Conservation (phyloP, 2,329 filamentous ascomycete species). For the Fonsecaea multimorphosa region DNA sequence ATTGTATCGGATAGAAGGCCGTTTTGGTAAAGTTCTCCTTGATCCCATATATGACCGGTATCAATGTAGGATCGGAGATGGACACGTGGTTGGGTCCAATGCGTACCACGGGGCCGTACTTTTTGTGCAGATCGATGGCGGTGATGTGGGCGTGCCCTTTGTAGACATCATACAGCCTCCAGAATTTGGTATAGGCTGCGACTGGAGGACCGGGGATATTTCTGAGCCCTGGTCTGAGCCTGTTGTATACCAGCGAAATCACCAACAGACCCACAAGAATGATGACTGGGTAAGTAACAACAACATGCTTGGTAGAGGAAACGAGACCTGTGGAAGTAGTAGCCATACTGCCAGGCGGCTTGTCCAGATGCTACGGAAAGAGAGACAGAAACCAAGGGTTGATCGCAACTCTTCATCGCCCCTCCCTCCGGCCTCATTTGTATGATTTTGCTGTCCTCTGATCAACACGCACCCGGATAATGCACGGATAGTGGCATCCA, state of each 20-base stretch:
- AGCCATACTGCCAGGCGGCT: background rate
- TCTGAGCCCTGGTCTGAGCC: slow-evolving; percentile 11
- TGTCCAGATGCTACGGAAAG: background rate
- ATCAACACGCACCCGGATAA: background rate
- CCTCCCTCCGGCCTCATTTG: background rate
- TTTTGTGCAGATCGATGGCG: slow-evolving; percentile 69
- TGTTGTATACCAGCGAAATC: slow-evolving; percentile 11
- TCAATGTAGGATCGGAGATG: slow-evolving; percentile 68
- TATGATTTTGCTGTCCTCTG: background rate
- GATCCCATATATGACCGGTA: slow-evolving; percentile 35
- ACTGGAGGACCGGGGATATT: slow-evolving; percentile 68
- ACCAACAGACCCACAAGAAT: slow-evolving; percentile 4
- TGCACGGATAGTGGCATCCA: background rate
- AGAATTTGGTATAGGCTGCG: slow-evolving; percentile 74
- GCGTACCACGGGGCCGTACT: slow-evolving; percentile 75
- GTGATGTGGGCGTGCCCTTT: slow-evolving; percentile 69
- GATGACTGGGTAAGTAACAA: background rate
- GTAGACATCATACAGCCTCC: slow-evolving; percentile 74
- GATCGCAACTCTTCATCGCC: background rate
- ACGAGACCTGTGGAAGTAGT: background rate
- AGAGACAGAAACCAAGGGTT: background rate
- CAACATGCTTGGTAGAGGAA: background rate
- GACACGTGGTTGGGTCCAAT: slow-evolving; percentile 76
- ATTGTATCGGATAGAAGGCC: slow-evolving; percentile 36
- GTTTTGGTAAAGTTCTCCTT: slow-evolving; percentile 37